Evolutionary conservation across 108 stramenopile genomes (phyloP).

Genomic region (Pseudonitzschia multistriata): DNA sequence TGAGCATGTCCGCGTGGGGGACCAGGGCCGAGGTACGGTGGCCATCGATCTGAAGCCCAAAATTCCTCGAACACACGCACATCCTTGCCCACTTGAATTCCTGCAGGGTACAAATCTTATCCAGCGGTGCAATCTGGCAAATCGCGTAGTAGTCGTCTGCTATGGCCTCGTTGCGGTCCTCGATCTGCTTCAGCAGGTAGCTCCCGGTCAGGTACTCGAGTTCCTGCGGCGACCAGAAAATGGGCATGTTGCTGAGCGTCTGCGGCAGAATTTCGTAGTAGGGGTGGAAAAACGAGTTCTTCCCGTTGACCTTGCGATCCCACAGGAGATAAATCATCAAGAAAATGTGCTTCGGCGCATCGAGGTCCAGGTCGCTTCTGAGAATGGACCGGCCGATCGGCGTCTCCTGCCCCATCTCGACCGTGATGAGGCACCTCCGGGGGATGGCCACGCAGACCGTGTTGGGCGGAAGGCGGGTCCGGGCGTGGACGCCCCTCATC

Average conservation of each 20-base stretch:
- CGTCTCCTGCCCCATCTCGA: constrained; percentile 98
- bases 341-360: constrained; percentile 99
- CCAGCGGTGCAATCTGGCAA: constrained; percentile 81
- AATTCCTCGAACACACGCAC: constrained; percentile 97
- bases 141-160: constrained; percentile 91
- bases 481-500: constrained; percentile 97
- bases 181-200: constrained; percentile 82
- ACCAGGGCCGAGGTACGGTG: constrained; percentile 95
- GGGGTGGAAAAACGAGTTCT: constrained; percentile 91
- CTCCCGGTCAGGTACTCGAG: constrained; percentile 83
- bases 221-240: constrained; percentile 94
- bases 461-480: constrained; percentile 71
- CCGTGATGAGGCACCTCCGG: constrained; percentile 94
- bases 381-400: constrained; percentile 85
- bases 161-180: constrained; percentile 83
- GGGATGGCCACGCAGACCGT: constrained; percentile 87
- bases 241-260: constrained; percentile 93
- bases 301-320: constrained; percentile 82
- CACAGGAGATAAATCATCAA: constrained; percentile 95
- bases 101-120: constrained; percentile 70
- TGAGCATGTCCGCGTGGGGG: constrained; percentile 99
- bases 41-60: constrained; percentile 94
- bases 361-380: constrained; percentile 77
- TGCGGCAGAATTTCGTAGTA: constrained; percentile 96
- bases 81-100: constrained; percentile 99